These are phyloP conservation scores for Populus hybrid DNA, from an alignment of 441 rosid species.

Conservation along the genomic window DNA sequence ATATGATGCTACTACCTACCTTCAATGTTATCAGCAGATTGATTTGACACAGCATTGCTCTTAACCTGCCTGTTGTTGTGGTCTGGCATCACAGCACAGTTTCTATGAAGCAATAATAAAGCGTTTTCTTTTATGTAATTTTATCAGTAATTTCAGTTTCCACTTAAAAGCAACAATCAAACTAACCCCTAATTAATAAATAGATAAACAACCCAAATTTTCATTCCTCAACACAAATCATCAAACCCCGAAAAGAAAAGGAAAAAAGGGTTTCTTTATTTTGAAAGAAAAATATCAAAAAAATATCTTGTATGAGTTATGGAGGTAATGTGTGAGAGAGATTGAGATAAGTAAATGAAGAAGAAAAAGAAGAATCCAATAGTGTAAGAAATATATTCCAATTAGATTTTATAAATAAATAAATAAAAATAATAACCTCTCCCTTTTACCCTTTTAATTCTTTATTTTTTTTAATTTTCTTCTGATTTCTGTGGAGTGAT, in stretches of 20 bases:
- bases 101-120: too few species aligned
- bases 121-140: too few species aligned
- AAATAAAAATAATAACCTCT: background rate
- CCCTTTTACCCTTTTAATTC: background rate
- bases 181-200: too few species aligned
- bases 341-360: background rate
- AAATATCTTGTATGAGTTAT: background rate
- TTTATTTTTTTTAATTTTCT: background rate
- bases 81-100: too few species aligned
- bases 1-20: slow-evolving; percentile 29
- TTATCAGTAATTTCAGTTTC: too few species aligned
- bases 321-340: background rate
- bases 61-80: too few species aligned
- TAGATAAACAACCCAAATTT: too few species aligned
- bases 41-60: slow-evolving; percentile 44
- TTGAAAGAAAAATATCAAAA: background rate
- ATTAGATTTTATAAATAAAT: slow-evolving; percentile 16
- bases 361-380: slow-evolving; percentile 26
- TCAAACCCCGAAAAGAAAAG: too few species aligned
- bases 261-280: too few species aligned
- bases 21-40: slow-evolving; percentile 51
- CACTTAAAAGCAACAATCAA: too few species aligned
- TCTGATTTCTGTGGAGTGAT: slow-evolving; percentile 25
- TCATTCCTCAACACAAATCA: too few species aligned
- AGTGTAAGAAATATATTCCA: slow-evolving; percentile 34